phyloP scores from a whole-genome alignment of 352 stramenopile species.

The Pythium oligandrum region DNA sequence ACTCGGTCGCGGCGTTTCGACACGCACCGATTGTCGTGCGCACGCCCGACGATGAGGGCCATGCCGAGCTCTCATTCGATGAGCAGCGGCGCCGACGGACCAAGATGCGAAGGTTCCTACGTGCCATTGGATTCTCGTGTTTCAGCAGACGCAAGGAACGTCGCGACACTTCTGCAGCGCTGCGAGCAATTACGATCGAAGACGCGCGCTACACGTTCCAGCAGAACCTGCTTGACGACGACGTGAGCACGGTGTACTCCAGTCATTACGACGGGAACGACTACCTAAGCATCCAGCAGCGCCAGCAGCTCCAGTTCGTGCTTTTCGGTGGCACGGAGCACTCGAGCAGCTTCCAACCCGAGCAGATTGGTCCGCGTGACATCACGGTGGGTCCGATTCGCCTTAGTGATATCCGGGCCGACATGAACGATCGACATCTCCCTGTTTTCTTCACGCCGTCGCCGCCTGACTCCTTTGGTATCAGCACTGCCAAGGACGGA shows the following conservation, averaged over 20 bases:
- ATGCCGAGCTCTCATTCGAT: neutral
- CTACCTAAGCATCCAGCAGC: slow-evolving; percentile 26
- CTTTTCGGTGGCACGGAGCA: slow-evolving; percentile 62
- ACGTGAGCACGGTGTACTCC: slow-evolving; percentile 28
- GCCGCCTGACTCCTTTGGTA: slow-evolving; percentile 5
- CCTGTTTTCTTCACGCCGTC: slow-evolving; percentile 65
- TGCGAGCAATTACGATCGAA: slow-evolving; percentile 25
- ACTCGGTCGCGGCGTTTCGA: slow-evolving; percentile 9
- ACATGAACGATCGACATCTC: slow-evolving; percentile 43
- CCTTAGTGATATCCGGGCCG: slow-evolving; percentile 46
- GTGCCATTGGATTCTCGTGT: slow-evolving; percentile 14
- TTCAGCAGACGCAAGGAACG: neutral
- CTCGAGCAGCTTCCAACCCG: slow-evolving; percentile 43
- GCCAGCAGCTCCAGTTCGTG: slow-evolving; percentile 34
- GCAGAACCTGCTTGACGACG: slow-evolving; percentile 20
- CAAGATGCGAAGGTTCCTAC: slow-evolving; percentile 15
- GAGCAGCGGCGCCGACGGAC: neutral
- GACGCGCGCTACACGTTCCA: slow-evolving; percentile 17
- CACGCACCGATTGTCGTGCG: slow-evolving; percentile 10
- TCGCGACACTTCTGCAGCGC: slow-evolving; percentile 4
- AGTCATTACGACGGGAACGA: slow-evolving; percentile 49
- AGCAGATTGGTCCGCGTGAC: slow-evolving; percentile 27
- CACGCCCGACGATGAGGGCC: slow-evolving; percentile 9
- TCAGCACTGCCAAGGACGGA: slow-evolving; percentile 32
- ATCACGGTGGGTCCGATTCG: slow-evolving; percentile 25